phyloP scores from a whole-genome alignment of 2,329 filamentous ascomycete genomes.

The Diaporthe sp. region DNA sequence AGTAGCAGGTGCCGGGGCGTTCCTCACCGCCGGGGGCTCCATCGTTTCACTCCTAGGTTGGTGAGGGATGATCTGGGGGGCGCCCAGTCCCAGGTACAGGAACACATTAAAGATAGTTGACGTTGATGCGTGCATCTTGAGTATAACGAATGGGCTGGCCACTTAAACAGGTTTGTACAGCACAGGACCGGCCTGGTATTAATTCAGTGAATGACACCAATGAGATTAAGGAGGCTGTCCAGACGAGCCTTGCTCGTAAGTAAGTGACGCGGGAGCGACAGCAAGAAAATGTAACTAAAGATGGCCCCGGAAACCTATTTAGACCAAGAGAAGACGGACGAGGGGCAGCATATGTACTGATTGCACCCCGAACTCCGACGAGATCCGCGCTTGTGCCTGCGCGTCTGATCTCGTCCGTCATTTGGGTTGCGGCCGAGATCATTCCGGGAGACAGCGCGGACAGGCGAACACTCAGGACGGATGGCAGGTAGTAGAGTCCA shows the following conservation, averaged over 20 bases:
- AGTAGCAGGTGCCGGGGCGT: background rate
- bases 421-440: constrained; percentile 20
- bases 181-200: constrained; percentile 8
- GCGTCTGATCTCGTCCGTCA: background rate
- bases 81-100: background rate
- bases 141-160: constrained; percentile 11
- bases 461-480: constrained; percentile 8
- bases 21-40: background rate
- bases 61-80: constrained; percentile 7
- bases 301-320: background rate
- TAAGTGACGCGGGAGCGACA: constrained; percentile 14
- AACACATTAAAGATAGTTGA: constrained; percentile 22
- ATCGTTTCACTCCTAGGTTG: background rate
- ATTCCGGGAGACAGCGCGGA: constrained; percentile 18
- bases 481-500: constrained; percentile 9
- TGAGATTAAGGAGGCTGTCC: constrained; percentile 3
- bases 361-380: constrained; percentile 21
- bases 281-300: constrained; percentile 13
- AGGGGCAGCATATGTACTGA: constrained; percentile 8
- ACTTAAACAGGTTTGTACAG: background rate
- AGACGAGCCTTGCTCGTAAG: constrained; percentile 25
- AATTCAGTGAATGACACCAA: constrained; percentile 28
- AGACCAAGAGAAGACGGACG: background rate
- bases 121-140: constrained; percentile 15
- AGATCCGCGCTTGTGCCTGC: constrained; percentile 19